Evolutionary conservation across 768 basidiomycete species (phyloP), one percentile per base, ranked within the genome.

Genomic region (Cystofilobasidium bisporidii): DNA sequence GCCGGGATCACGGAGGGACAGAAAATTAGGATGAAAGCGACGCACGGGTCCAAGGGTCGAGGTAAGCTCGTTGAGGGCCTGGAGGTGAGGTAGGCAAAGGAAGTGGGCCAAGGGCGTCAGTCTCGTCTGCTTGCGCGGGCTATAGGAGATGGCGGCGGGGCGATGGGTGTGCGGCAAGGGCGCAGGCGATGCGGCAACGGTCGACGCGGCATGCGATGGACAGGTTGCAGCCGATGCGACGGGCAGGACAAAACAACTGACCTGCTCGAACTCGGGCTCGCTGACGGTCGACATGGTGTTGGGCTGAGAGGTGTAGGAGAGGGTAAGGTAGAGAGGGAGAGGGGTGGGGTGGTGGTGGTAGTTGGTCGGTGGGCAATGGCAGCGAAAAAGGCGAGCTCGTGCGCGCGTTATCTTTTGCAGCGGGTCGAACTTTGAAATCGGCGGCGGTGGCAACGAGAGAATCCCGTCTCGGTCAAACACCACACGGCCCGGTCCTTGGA

Each of bases 191-290:
- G 20, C n/a, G n/a, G n/a, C n/a, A n/a, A n/a, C n/a, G n/a, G n/a
- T n/a, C n/a, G n/a, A n/a, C n/a, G n/a, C n/a, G n/a, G n/a, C n/a
- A n/a, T n/a, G n/a, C n/a, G n/a, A n/a, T n/a, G n/a, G n/a, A n/a
- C n/a, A n/a, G n/a, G n/a, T n/a, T n/a, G n/a, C n/a, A n/a, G n/a
- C n/a, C n/a, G n/a, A n/a, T n/a, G n/a, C n/a, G n/a, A n/a, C 32
- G 24, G 17, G 4, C 17, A 30, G 8, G 17, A n/a, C n/a, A n/a
- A 2, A 4, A 43, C 48, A 22, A 72, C 71, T n/a, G 50, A 81
- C 81, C 80, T 84, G 85, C 74, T 86, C 82, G 78, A 85, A 87
- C 79, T 87, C 86, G 75, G 86, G 85, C 78, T 87, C 85, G 65
- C 77, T 71, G 65, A 83, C 81, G 63, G 76, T 75, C 73, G 73